Conservation (phyloP, 2,329 filamentous ascomycete species). For the Ophiosphaerella narmari region DNA sequence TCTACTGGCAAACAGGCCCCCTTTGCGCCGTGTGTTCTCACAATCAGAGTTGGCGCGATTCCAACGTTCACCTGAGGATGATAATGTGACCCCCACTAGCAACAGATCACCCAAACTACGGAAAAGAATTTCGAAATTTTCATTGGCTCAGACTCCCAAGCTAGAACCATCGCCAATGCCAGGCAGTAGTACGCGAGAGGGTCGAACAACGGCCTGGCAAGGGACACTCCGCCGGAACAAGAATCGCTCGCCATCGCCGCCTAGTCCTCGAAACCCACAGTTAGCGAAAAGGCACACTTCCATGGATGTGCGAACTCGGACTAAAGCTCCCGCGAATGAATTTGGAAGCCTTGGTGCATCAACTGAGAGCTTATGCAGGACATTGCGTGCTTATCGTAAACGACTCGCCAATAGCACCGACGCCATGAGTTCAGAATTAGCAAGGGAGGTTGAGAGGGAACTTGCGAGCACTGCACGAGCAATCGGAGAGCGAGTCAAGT, state of each 20-base stretch:
- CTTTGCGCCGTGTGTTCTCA: conserved; percentile 82
- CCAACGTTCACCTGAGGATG: conserved; percentile 54
- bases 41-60: conserved; percentile 86
- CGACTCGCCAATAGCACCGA: conserved; percentile 58
- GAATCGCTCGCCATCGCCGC: conserved; percentile 51
- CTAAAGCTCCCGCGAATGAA: conserved; percentile 46
- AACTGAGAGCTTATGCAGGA: conserved; percentile 63
- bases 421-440: conserved; percentile 50
- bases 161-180: conserved; percentile 49
- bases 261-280: conserved; percentile 43
- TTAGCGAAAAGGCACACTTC: conserved; percentile 52
- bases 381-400: conserved; percentile 63
- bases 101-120: conserved; percentile 57
- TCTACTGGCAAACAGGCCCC: conserved; percentile 60
- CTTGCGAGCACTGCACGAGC: conserved; percentile 54
- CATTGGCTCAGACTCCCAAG: conserved; percentile 52
- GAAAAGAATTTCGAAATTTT: conserved; percentile 60
- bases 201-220: conserved; percentile 18
- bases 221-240: conserved; percentile 35
- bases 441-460: conserved; percentile 62
- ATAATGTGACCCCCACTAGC: conserved; percentile 44
- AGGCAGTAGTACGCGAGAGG: conserved; percentile 25
- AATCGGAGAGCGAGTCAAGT: conserved; percentile 50
- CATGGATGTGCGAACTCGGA: conserved; percentile 55
- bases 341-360: conserved; percentile 41